Evolutionary conservation across 768 basidiomycete genomes (phyloP), one percentile per base, ranked within the genome.

Genomic region (Hericium coralloides): DNA sequence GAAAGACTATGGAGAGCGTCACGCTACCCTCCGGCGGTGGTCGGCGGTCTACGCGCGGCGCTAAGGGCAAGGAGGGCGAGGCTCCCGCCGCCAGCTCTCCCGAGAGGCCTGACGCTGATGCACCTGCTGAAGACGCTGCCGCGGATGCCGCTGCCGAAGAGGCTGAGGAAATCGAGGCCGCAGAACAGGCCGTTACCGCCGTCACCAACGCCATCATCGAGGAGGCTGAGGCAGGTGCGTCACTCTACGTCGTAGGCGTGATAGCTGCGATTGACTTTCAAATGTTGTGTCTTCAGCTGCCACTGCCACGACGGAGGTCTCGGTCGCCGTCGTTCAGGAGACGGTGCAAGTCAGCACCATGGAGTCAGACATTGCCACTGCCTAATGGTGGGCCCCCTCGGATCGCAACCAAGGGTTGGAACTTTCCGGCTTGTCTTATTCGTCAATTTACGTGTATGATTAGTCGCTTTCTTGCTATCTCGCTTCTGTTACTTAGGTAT

Each of bases 141-240:
- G 49, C 49, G 49, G 49, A 50, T n/a, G 22, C 49, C 8, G 49
- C 22, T 12, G 60, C 59, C 15, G 60, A 61, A 51, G 60, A 61
- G 39, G 60, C 57, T 26, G 58, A 59, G 20, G 60, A 61, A 41
- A 37, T 5, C 12, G 60, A 61, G 23, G 51, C 49, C 51, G 47
- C 54, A 53, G 55, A 55, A 55, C 31, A 58, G 54, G 14, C 36
- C 26, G 50, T 31, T 31, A 9, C 31, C 31, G 31, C 31, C 31
- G 31, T 31, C 31, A 31, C 7, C 7, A 9, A 6, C 1, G 31
- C 31, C 31, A 31, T 31, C 31, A n/a, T n/a, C n/a, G n/a, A n/a
- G n/a, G n/a, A n/a, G n/a, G n/a, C n/a, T n/a, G 31, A 31, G 31
- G 31, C 31, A 31, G 31, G 31, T 31, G 31, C 31, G 31, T 31